Percentiles rank a stretch among this genome's conserved stretches.
phyloP scores from a whole-genome alignment of 2,329 filamentous ascomycete genomes.

The Colletotrichum sp. region DNA sequence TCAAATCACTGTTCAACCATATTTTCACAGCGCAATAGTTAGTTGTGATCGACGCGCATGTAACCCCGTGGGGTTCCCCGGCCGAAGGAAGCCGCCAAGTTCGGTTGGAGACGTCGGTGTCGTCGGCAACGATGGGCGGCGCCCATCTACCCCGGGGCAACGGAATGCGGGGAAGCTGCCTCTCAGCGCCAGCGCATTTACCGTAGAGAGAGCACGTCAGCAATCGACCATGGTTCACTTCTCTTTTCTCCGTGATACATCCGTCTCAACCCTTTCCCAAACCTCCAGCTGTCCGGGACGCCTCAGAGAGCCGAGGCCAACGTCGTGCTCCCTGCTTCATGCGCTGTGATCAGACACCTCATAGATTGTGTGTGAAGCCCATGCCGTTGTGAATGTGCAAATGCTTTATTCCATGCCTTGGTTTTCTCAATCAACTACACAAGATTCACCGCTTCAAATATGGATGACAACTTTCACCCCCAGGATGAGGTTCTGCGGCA shows the following conservation, averaged over 20 bases:
- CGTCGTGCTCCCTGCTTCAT: not conserved
- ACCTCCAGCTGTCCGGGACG: not conserved
- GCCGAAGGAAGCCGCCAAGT: not conserved
- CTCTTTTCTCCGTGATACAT: not conserved
- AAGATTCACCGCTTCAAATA: not conserved
- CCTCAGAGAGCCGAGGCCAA: not conserved
- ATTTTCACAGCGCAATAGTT: not conserved
- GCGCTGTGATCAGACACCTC: not conserved
- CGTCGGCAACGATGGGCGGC: constrained; percentile 5
- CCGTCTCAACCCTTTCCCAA: not conserved
- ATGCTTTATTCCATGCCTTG: not conserved
- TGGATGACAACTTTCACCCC: constrained; percentile 35
- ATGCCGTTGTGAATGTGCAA: not conserved
- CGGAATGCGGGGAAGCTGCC: constrained; percentile 26
- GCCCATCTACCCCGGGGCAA: constrained; percentile 17
- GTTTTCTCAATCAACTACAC: not conserved
- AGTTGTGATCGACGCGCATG: not conserved
- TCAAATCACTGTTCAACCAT: too few relatives aligned
- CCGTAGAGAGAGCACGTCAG: constrained; percentile 1
- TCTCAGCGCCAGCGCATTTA: not conserved
- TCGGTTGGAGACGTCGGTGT: constrained; percentile 7
- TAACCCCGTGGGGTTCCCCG: not conserved
- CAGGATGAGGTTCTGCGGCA: constrained; percentile 57
- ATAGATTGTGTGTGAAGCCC: not conserved
- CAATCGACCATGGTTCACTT: not conserved